These are phyloP conservation scores for Sporopachydermia quercuum DNA, from an alignment of 805 yeast species.

Conservation along the genomic window DNA sequence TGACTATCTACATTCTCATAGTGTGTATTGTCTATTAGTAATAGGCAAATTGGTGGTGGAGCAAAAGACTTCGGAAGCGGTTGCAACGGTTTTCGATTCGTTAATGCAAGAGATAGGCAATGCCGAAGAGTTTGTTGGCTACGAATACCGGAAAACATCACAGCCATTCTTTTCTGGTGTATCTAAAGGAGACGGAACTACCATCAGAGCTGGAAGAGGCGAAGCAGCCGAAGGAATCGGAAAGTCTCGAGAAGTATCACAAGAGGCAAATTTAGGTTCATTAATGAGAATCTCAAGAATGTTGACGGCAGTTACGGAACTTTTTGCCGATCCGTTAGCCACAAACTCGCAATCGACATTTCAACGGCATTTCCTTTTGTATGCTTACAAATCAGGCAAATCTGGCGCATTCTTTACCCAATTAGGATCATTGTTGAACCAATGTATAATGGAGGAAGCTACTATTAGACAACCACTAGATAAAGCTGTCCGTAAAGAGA, in stretches of 20 bases:
- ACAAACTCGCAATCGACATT: not conserved
- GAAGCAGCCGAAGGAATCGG: too few species aligned
- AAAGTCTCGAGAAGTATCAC: not conserved
- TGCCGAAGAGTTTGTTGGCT: constrained; percentile 16
- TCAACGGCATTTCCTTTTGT: not conserved
- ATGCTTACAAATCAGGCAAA: not conserved
- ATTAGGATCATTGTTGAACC: not conserved
- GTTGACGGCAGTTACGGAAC: not conserved
- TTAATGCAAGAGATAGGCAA: constrained; percentile 18
- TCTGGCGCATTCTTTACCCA: not conserved
- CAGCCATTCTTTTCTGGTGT: too few species aligned
- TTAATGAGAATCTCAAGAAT: not conserved
- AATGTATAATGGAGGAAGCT: not conserved
- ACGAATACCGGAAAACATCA: not conserved
- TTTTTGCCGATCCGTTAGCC: not conserved
- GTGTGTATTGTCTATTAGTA: constrained; percentile 19
- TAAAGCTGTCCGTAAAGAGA: not conserved
- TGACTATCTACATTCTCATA: constrained; percentile 42
- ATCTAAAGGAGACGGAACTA: too few species aligned
- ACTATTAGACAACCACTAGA: not conserved
- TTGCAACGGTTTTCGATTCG: constrained; percentile 20
- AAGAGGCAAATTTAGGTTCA: not conserved
- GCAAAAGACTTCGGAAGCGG: constrained; percentile 8
- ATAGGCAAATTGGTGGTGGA: constrained; percentile 3
- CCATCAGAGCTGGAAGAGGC: too few species aligned